Evolutionary conservation across 352 stramenopile genomes (phyloP), one percentile per base, ranked within the genome.

Genomic region (Globisporangium canariense): DNA sequence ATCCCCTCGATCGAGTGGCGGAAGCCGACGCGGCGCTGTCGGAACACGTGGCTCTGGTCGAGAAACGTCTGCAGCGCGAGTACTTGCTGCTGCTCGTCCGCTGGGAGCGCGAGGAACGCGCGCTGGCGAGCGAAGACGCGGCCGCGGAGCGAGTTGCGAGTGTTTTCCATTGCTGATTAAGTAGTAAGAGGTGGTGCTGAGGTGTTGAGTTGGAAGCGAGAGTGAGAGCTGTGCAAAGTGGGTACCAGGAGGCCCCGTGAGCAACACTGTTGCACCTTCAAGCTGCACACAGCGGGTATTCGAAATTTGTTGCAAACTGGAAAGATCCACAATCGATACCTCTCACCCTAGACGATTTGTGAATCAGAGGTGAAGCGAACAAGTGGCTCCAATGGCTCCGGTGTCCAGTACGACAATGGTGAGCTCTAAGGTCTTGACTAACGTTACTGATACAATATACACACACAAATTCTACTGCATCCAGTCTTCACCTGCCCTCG

Each of bases 41-140:
- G 45, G 45, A 51, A 30, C 45, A 51, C 45, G n/a, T 16, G 45
- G 45, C 20, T 51, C n/a, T 51, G 45, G n/a, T 51, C 45, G 45
- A 51, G 45, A 30, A 51, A 51, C 8, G 7, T 8, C n/a, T 30
- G n/a, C 1, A 51, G 45, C 45, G 45, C n/a, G n/a, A 16, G n/a
- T 20, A 51, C 45, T 16, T 51, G 45, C 45, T 51, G 45, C n/a
- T 51, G 45, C 45, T 51, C 45, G 18, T 51, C 45, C 6, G 5
- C 45, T 13, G 45, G 45, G 2, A 51, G 45, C 6, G 45, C 45
- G n/a, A 30, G n/a, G 45, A 51, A 51, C n/a, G 45, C 45, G 7
- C 20, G 45, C 1, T 51, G 20, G 45, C 45, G 45, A 30, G 18
- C 5, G n/a, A 51, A 51, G 2, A 51, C 45, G 45, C n/a, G 45